phyloP scores from a whole-genome alignment of 1,284 basidiomycete genomes.

The Apiotrichum montevideense region DNA sequence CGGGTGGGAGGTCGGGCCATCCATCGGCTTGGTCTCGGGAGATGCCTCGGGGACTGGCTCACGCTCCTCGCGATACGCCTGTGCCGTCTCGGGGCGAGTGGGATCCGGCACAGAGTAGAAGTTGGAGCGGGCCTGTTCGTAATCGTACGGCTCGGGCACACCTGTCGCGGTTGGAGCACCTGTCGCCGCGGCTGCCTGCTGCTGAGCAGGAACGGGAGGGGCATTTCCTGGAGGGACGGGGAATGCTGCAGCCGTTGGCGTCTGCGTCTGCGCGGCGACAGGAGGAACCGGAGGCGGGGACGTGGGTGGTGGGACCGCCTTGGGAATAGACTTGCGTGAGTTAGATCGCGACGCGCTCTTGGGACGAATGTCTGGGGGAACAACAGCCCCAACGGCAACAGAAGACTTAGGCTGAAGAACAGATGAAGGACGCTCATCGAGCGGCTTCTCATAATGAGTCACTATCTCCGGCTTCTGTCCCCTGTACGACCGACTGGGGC shows the following conservation, averaged over 20 bases:
- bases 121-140: not conserved
- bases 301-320: no score
- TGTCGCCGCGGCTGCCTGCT: not conserved
- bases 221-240: not conserved
- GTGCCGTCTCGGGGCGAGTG: not conserved
- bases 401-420: no score
- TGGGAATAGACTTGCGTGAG: no score
- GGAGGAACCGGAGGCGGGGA: no score
- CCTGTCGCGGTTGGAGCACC: no score
- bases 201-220: not conserved
- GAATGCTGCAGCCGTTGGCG: no score
- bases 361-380: no score
- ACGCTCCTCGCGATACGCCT: not conserved
- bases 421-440: conserved; percentile 2
- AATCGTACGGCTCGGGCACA: not conserved
- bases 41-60: not conserved
- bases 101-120: conserved; percentile 1
- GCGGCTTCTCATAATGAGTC: conserved; percentile 4
- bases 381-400: no score
- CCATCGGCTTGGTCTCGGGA: no score
- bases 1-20: no score
- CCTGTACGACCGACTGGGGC: not conserved
- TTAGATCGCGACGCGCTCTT: no score
- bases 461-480: conserved; percentile 1
- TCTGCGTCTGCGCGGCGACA: no score